A percentile compares a stretch with the other conserved stretches of the same genome.
These are phyloP conservation scores for Trichoderma cornu-damae DNA, from an alignment of 2,329 filamentous ascomycete genomes.

Conservation along the genomic window DNA sequence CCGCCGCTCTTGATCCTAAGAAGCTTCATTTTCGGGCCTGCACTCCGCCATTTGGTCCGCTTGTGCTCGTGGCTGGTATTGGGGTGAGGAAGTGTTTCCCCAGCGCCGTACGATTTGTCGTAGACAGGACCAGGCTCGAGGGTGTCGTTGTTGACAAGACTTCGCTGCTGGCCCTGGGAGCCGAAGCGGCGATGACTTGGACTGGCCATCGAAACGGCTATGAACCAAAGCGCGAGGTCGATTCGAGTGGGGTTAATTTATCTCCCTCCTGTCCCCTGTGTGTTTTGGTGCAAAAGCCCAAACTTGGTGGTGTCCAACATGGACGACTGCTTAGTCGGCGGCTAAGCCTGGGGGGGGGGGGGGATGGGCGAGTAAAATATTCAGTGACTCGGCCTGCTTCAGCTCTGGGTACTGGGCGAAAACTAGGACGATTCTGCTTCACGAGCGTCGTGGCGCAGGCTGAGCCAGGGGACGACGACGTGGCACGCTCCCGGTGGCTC, in stretches of 20 bases:
- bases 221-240: background rate
- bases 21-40: background rate
- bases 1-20: constrained; percentile 29
- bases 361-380: background rate
- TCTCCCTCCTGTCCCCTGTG: background rate
- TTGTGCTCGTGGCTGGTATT: background rate
- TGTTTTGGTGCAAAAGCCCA: background rate
- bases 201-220: background rate
- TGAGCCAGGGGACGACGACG: constrained; percentile 3
- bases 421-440: background rate
- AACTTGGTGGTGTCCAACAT: background rate
- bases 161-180: constrained; percentile 2
- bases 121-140: background rate
- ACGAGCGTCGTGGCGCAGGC: background rate
- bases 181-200: constrained; percentile 9
- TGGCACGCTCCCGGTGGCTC: constrained; percentile 10
- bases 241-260: constrained; percentile 1
- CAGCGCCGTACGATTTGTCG: background rate
- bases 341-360: background rate
- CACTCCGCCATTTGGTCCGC: background rate
- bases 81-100: background rate
- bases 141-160: background rate
- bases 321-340: background rate
- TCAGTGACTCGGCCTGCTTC: background rate
- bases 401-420: background rate